phyloP scores from a whole-genome alignment of 345 rosid genomes.

The Tarenaya hassleriana region DNA sequence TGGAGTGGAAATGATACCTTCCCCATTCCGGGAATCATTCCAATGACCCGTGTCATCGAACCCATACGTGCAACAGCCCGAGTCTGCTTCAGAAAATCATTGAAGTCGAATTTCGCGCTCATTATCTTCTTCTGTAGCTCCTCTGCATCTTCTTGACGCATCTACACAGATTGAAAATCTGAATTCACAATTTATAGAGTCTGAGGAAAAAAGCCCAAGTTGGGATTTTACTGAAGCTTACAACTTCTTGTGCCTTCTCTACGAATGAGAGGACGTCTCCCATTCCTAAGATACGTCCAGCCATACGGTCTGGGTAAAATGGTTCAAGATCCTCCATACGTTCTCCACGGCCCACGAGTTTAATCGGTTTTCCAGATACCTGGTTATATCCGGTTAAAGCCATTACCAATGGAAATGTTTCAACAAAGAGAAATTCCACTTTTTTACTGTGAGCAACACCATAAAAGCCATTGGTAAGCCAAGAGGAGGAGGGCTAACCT shows the following conservation, averaged over 20 bases:
- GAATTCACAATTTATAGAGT: constrained; percentile 5
- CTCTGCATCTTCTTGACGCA: constrained; percentile 97
- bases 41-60: constrained; percentile 82
- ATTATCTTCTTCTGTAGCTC: constrained; percentile 95
- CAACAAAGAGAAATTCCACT: too few species aligned
- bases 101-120: constrained; percentile 95
- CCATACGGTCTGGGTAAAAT: constrained; percentile 96
- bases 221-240: constrained; percentile 34
- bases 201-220: constrained; percentile 14
- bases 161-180: constrained; percentile 37
- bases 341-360: constrained; percentile 97
- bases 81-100: constrained; percentile 93
- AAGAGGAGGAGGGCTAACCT: constrained; percentile 44
- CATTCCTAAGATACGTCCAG: constrained; percentile 96
- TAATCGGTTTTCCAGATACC: constrained; percentile 97
- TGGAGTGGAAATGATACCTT: constrained; percentile 45
- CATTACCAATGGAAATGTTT: constrained; percentile 6
- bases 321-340: constrained; percentile 98
- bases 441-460: too few species aligned
- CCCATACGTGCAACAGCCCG: constrained; percentile 98
- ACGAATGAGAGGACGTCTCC: constrained; percentile 97
- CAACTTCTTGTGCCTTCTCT: constrained; percentile 96
- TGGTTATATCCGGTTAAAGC: constrained; percentile 23
- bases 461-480: too few species aligned
- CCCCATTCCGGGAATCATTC: constrained; percentile 98